Base-by-base conservation (phyloP, 352 stramenopile genomes). In the Pythium biforme region DNA sequence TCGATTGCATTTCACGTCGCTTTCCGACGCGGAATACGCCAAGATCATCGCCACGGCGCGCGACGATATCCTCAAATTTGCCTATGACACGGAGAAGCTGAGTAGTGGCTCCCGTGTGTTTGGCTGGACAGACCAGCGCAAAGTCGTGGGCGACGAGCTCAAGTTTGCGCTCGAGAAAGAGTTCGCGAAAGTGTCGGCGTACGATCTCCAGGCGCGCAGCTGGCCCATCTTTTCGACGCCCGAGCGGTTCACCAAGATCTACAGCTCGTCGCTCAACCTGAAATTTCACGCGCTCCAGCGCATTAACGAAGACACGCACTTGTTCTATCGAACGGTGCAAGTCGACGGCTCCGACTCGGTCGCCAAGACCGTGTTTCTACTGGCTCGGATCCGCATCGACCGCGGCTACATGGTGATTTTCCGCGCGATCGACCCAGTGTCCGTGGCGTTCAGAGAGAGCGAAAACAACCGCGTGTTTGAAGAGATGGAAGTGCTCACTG, bases 161-260 rank as follows among this genome's bases (percentile, higher is more conserved):
- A 86, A 87, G 55, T 90, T 90, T 33, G 77, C 78, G 23, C 64
- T 90, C 8, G 74, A 88, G 34, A 90, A 90, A 53, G 53, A 69
- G 17, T 87, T 90, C 51, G 31, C 34, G 0, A 40, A 22, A 0
- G 43, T 83, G 25, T 74, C 72, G 7, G 72, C 79, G 22, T 46
- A 60, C 46, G 74, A 83, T 20, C 55, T 90, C 29, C 47, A 84
- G 22, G 55, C 74, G 19, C 67, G 75, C 14, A 83, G 75, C 61
- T 90, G 81, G 81, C 56, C 29, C 10, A 80, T 88, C 23, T 87
- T 90, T 45, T 75, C 75, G 17, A 75, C 63, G 12, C 70, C 76
- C 0, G 52, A 71, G n/a, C 56, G 69, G 25, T 87, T 88, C 46
- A 41, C 75, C 0, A 73, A 76, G 40, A 68, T 90, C 50, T 88